phyloP scores from a whole-genome alignment of 768 basidiomycete species.

The Russula sp. region DNA sequence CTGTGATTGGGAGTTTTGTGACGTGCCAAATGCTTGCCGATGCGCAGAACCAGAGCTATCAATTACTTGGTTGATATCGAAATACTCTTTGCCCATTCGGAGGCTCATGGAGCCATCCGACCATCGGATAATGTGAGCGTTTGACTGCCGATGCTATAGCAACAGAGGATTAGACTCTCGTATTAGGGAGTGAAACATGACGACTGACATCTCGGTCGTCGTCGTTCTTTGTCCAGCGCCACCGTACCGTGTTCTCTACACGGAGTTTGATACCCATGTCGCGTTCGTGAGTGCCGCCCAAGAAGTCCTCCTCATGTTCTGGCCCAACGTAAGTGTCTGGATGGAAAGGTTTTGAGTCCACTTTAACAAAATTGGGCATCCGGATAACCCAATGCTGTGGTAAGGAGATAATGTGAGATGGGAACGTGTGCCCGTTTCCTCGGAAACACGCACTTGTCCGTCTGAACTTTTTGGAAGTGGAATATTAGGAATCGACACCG shows the following conservation, averaged over 20 bases:
- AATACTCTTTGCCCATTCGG: conserved; percentile 89
- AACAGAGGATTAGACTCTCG: background rate
- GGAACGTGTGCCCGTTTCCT: conserved; percentile 4
- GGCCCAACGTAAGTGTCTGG: conserved; percentile 80
- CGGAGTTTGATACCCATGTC: conserved; percentile 84
- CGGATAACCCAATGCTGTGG: conserved; percentile 89
- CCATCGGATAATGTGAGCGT: conserved; percentile 90
- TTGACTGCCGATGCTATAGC: conserved; percentile 77
- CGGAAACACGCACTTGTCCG: conserved; percentile 58
- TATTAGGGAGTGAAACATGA: conserved; percentile 5
- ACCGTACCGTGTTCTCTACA: conserved; percentile 92
- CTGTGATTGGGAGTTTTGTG: conserved; percentile 44
- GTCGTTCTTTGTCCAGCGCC: conserved; percentile 87
- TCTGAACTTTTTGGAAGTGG: conserved; percentile 78
- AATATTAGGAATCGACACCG: conserved; percentile 82
- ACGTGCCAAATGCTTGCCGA: conserved; percentile 54
- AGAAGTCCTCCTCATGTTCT: conserved; percentile 70
- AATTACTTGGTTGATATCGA: conserved; percentile 79
- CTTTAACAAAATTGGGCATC: conserved; percentile 89
- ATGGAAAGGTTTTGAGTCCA: conserved; percentile 89
- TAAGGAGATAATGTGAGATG: conserved; percentile 17
- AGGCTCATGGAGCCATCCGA: conserved; percentile 92
- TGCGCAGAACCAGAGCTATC: conserved; percentile 70
- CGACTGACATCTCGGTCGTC: conserved; percentile 72
- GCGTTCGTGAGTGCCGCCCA: conserved; percentile 56